phyloP scores from a whole-genome alignment of 768 basidiomycete genomes.

The Floccularia luteovirens region DNA sequence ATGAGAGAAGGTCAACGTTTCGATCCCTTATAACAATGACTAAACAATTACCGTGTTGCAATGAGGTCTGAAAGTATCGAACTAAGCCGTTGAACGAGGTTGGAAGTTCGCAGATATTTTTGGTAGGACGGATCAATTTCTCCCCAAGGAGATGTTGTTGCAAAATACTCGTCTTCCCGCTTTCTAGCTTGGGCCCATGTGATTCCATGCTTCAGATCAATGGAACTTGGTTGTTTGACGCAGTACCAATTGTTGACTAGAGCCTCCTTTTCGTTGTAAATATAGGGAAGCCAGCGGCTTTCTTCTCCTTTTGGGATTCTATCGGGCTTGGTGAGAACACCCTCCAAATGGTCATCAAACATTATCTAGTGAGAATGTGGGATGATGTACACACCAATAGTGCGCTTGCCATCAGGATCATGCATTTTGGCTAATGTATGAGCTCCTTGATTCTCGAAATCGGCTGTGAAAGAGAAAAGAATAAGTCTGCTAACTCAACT shows the following conservation, averaged over 20 bases:
- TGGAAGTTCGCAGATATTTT: conserved; percentile 38
- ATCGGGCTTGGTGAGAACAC: conserved; percentile 51
- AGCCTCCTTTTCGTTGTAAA: conserved; percentile 36
- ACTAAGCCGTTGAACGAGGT: conserved; percentile 43
- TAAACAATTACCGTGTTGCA: conserved; percentile 49
- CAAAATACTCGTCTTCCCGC: conserved; percentile 46
- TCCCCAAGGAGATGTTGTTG: conserved; percentile 34
- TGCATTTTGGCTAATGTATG: conserved; percentile 43
- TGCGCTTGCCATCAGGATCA: conserved; percentile 50
- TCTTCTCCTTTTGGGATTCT: conserved; percentile 47
- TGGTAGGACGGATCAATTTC: conserved; percentile 33
- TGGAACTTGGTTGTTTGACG: conserved; percentile 37
- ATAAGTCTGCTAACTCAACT: conserved; percentile 41
- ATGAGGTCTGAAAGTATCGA: conserved; percentile 46
- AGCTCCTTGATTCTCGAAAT: conserved; percentile 68
- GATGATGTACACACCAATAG: conserved; percentile 38
- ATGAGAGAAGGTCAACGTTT: not conserved
- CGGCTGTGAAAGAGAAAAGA: conserved; percentile 13
- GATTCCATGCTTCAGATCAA: conserved; percentile 33
- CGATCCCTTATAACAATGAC: conserved; percentile 38
- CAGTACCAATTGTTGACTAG: conserved; percentile 46
- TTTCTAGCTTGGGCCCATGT: conserved; percentile 48
- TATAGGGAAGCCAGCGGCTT: conserved; percentile 39
- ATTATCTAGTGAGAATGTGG: not conserved
- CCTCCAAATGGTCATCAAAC: not conserved